Evolutionary conservation across 176 grass and related monocot species (phyloP).

Genomic region (Rhipidocladum racemiflorum): DNA sequence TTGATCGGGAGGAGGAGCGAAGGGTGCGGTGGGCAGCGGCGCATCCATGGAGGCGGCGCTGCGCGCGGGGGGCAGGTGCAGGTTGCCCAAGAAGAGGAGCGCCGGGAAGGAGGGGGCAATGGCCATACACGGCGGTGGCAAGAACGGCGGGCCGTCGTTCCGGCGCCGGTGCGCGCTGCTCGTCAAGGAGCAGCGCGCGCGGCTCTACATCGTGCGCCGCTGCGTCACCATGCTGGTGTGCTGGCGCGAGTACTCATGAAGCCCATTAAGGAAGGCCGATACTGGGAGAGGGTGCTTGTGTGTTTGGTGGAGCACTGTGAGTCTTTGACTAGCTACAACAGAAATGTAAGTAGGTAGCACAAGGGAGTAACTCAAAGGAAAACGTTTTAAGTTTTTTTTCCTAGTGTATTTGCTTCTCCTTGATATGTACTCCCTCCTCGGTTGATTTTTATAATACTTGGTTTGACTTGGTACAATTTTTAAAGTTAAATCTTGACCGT

Average conservation of each 20-base stretch:
- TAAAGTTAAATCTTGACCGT: too few species aligned
- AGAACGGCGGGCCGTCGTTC: constrained; percentile 18
- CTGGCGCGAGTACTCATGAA: constrained; percentile 41
- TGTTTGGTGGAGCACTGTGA: neutral
- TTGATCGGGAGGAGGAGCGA: neutral
- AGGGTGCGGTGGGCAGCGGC: neutral
- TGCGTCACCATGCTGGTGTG: constrained; percentile 63
- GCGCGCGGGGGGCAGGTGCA: neutral
- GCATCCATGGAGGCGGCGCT: neutral
- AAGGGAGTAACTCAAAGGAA: neutral
- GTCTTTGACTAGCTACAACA: neutral
- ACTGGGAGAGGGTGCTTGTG: neutral
- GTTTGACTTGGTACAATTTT: too few species aligned
- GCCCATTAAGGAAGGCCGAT: neutral
- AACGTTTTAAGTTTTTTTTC: neutral
- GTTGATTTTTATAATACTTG: too few species aligned
- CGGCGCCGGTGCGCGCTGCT: constrained; percentile 34
- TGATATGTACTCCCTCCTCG: too few species aligned
- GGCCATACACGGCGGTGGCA: neutral
- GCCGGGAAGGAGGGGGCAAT: too few species aligned
- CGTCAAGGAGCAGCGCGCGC: constrained; percentile 45
- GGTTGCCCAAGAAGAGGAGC: constrained; percentile 10
- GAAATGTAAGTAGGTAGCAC: neutral
- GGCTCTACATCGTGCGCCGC: constrained; percentile 62
- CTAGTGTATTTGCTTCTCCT: neutral